These are phyloP conservation scores for Nigrospora sphaerica DNA, from an alignment of 2,329 filamentous ascomycete species.

Conservation along the genomic window DNA sequence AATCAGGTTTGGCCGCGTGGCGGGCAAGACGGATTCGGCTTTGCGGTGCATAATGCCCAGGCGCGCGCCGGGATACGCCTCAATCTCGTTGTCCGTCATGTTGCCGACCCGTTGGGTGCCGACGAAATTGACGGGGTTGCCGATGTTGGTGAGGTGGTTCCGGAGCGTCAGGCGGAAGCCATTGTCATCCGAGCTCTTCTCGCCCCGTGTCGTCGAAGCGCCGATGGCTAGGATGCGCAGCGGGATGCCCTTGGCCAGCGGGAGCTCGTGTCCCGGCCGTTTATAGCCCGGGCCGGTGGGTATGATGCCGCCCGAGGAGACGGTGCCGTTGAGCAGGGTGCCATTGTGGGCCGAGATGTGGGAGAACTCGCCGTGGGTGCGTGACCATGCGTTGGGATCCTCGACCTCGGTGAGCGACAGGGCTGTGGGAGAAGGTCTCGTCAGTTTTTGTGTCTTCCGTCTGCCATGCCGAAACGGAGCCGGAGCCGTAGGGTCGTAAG, in stretches of 20 bases:
- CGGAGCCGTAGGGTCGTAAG: no score
- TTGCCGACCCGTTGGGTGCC: conserved; percentile 14
- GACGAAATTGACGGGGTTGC: conserved; percentile 17
- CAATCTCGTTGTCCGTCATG: conserved; percentile 16
- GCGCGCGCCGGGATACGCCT: conserved; percentile 15
- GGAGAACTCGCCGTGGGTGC: background rate
- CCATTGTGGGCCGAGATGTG: conserved; percentile 4
- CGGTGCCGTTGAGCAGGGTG: conserved; percentile 2
- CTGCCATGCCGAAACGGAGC: no score
- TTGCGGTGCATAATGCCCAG: conserved; percentile 13
- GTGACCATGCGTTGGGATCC: conserved; percentile 3
- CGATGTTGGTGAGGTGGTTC: conserved; percentile 10
- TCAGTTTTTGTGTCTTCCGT: no score
- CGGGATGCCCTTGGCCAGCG: conserved; percentile 23
- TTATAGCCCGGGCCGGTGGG: conserved; percentile 4
- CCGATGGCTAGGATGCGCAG: conserved; percentile 18
- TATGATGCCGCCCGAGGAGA: background rate
- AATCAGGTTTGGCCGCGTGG: conserved; percentile 14
- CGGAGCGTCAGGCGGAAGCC: conserved; percentile 17
- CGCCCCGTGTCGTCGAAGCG: conserved; percentile 16
- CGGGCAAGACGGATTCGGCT: conserved; percentile 11
- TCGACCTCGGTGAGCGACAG: conserved; percentile 6
- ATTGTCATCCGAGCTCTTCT: conserved; percentile 13
- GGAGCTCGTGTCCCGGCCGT: conserved; percentile 5
- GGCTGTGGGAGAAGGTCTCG: background rate